phyloP scores from a whole-genome alignment of 495 filamentous ascomycete genomes.

The Xylaria longipes region DNA sequence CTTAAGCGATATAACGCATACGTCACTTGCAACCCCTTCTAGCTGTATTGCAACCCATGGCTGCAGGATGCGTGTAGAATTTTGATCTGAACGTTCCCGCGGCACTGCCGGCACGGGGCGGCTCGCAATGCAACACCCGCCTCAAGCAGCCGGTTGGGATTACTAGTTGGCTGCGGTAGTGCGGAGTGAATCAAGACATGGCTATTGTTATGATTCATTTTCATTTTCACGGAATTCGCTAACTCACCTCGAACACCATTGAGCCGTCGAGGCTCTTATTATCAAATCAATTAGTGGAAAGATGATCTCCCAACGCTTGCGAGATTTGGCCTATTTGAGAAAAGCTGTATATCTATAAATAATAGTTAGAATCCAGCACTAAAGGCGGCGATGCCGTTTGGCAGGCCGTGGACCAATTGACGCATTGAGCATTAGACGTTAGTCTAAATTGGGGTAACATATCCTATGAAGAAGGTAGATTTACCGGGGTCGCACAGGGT shows the following conservation, averaged over 20 bases:
- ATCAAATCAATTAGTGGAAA: neutral
- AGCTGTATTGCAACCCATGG: neutral
- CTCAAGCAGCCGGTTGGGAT: neutral
- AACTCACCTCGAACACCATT: neutral
- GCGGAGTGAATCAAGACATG: neutral
- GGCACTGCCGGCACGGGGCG: neutral
- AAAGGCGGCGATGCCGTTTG: neutral
- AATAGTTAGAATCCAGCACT: neutral
- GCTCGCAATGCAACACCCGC: constrained; percentile 10
- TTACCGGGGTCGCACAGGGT: neutral
- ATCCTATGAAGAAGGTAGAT: neutral
- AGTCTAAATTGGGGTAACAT: neutral
- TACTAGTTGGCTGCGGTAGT: neutral
- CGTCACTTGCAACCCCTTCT: neutral
- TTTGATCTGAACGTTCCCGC: constrained; percentile 1
- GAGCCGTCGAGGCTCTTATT: neutral
- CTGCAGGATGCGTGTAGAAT: constrained; percentile 11
- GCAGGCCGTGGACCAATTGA: neutral
- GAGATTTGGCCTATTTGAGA: neutral
- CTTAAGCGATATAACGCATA: neutral
- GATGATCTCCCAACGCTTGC: neutral
- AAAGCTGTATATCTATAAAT: neutral
- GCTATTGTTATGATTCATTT: neutral
- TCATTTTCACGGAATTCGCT: neutral
- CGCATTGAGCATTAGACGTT: neutral